Evolutionary conservation across 1,139 yeast species (phyloP), one percentile per base, ranked within the genome.

Genomic region (Suhomyces yuchorum): DNA sequence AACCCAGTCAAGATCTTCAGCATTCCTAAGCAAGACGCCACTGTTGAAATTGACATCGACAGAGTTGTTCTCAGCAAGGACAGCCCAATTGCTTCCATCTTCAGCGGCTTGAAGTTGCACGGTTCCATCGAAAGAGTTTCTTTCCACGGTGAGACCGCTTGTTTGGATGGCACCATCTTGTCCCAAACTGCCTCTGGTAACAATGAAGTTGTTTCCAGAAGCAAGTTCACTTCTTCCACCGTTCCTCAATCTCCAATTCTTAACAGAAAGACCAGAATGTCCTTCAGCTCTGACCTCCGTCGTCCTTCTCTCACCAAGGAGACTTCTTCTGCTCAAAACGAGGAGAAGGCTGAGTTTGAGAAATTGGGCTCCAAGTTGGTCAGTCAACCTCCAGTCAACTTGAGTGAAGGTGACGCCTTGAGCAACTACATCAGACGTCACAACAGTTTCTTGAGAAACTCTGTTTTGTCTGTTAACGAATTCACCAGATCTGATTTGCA

Each of bases 41-140:
- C 77, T 46, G 85, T 92, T 58, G 97, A 91, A 68, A 72, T 92
- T 54, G 96, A 91, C 63, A 71, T 89, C 59, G 97, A 90, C 68
- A 80, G 96, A 66, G 66, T 71, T 32, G 73, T 75, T 52, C 63
- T 77, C 23, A 73, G 73, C 5, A 60, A 78, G 54, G 71, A 74
- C 66, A 70, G 51, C 52, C 68, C 47, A 69, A 73, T 60, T 71
- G 74, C 56, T 17, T 52, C 65, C n/a, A 51, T 54, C 19, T 60
- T 63, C 48, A 55, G 51, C 39, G 56, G 55, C 48, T 71, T 75
- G 47, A 71, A 75, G 46, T 74, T 87, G 62, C 77, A 73, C 53
- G 98, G 97, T 53, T 84, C 89, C 57, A 85, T 93, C 60, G 96
- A 90, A 70, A 83, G 98, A 66, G 98, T 93, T 46, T 79, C 85